Percentiles rank a stretch among this genome's conserved stretches.
These are phyloP conservation scores for Pyrrhoderma noxium DNA, from an alignment of 1,284 basidiomycete species.

Conservation along the genomic window DNA sequence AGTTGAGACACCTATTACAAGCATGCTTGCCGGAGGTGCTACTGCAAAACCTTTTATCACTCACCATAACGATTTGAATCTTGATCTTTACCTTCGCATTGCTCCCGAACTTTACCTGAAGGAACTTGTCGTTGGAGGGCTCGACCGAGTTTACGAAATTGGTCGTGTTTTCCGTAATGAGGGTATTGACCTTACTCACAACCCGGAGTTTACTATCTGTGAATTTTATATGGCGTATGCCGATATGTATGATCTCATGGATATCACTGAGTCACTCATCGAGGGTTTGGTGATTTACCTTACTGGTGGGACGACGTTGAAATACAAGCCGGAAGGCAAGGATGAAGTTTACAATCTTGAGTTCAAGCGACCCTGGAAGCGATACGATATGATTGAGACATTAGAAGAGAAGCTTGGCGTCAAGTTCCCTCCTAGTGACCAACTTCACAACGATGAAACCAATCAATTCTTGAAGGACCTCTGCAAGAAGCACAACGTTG, in stretches of 20 bases:
- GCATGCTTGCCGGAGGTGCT: slow-evolving; percentile 93
- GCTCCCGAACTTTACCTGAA: slow-evolving; percentile 98
- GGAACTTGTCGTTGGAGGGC: slow-evolving; percentile 93
- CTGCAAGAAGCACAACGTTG: slow-evolving; percentile 92
- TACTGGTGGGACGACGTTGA: slow-evolving; percentile 79
- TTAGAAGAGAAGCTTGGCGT: slow-evolving; percentile 90
- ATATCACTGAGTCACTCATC: slow-evolving; percentile 88
- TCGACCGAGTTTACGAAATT: slow-evolving; percentile 98
- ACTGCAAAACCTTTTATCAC: slow-evolving; percentile 99
- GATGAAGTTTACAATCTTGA: slow-evolving; percentile 80
- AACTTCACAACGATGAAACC: slow-evolving; percentile 82
- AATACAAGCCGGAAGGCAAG: slow-evolving; percentile 75
- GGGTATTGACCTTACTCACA: slow-evolving; percentile 97
- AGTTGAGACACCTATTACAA: slow-evolving; percentile 99
- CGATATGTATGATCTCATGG: slow-evolving; percentile 99
- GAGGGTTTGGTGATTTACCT: slow-evolving; percentile 90
- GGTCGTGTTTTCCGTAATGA: slow-evolving; percentile 98
- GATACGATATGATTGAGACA: slow-evolving; percentile 97
- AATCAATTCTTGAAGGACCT: slow-evolving; percentile 87
- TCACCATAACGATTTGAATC: slow-evolving; percentile 96
- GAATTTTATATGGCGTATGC: slow-evolving; percentile 99
- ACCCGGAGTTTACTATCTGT: slow-evolving; percentile 97
- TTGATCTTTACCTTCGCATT: slow-evolving; percentile 97
- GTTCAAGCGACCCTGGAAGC: slow-evolving; percentile 96
- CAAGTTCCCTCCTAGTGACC: slow-evolving; percentile 91